These are phyloP conservation scores for Dothideomycetes sp. DNA, from an alignment of 2,329 filamentous ascomycete genomes.

Conservation along the genomic window DNA sequence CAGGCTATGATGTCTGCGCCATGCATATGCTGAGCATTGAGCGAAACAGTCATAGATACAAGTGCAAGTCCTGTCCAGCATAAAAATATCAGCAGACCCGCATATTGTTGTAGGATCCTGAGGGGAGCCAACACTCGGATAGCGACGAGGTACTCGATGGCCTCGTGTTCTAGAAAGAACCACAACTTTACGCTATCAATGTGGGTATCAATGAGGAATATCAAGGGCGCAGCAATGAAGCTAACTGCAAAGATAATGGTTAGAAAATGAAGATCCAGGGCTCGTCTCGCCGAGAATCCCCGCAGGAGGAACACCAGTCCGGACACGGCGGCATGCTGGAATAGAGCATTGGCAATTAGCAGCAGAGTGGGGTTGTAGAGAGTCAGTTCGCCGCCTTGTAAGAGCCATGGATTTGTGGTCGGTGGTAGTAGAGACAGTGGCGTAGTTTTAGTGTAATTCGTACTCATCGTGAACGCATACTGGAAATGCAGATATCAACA, in stretches of 20 bases:
- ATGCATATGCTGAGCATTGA: slow-evolving; percentile 7
- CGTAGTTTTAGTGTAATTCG: neutral
- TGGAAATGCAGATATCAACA: neutral
- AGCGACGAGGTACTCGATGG: slow-evolving; percentile 10
- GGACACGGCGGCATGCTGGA: slow-evolving; percentile 11
- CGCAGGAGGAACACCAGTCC: slow-evolving; percentile 10
- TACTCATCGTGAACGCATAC: neutral
- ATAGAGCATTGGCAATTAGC: slow-evolving; percentile 6
- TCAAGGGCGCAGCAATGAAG: slow-evolving; percentile 8
- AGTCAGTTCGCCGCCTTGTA: slow-evolving; percentile 2
- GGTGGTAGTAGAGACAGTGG: slow-evolving; percentile 1
- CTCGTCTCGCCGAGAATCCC: slow-evolving; percentile 10
- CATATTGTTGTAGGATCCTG: neutral
- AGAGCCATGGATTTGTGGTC: slow-evolving; percentile 7
- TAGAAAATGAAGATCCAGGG: slow-evolving; percentile 12
- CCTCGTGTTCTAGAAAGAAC: slow-evolving; percentile 13
- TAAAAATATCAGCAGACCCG: slow-evolving; percentile 5
- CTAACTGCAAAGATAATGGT: slow-evolving; percentile 10
- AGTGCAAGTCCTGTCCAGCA: slow-evolving; percentile 8
- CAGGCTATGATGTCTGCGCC: slow-evolving; percentile 10
- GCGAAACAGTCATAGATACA: slow-evolving; percentile 7
- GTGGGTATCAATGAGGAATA: slow-evolving; percentile 9
- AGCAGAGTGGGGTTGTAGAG: slow-evolving; percentile 9
- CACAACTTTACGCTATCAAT: slow-evolving; percentile 9
- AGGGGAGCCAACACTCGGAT: slow-evolving; percentile 8